Base-by-base conservation (phyloP, 1,284 basidiomycete species). In the Ustilago tritici region DNA sequence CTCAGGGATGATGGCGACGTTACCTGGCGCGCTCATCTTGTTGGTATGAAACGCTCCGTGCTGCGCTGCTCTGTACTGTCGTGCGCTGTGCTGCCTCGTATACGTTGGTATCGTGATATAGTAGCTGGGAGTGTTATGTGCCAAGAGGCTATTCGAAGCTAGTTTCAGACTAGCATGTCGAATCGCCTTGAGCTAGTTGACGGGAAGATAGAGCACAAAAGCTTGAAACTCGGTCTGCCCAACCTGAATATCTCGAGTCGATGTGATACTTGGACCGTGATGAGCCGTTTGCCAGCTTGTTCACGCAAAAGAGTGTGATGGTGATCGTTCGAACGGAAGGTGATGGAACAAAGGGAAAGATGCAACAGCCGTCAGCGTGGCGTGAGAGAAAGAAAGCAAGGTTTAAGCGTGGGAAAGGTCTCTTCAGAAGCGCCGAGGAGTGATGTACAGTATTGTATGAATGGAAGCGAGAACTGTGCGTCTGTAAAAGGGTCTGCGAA, bases 1-100 rank as follows among this genome's bases (percentile, higher is more conserved):
- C 56, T 77, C 70, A 1, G 75, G 74, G 38, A 76, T 76, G 60
- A 76, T 65, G 47, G 74, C 69, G 12, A 65, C 43, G 17, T 63
- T 67, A 15, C 56, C 65, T 32, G 65, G 43, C 11, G 74, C 69
- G 43, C 49, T 56, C 74, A 76, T 76, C 15, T 9, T 65, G 41
- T 49, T 3, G 46, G n/a, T 56, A 9, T 38, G 15, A 52, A 10
- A 11, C 23, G 28, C 50, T 32, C 1, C 9, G 9, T 7, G 12
- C 10, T n/a, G 17, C 32, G 34, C 46, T 38, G 34, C 14, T 10
- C 10, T 23, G 46, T 47, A 47, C 19, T n/a, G 15, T 28, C 15
- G 23, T 47, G 2, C 3, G 46, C n/a, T 47, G 15, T n/a, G 23
- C 23, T 28, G 23, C 3, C 23, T 28, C 23, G 23, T 28, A 28